Evolutionary conservation across 257 asterid species (phyloP).

Genomic region (Petunia axillaris): DNA sequence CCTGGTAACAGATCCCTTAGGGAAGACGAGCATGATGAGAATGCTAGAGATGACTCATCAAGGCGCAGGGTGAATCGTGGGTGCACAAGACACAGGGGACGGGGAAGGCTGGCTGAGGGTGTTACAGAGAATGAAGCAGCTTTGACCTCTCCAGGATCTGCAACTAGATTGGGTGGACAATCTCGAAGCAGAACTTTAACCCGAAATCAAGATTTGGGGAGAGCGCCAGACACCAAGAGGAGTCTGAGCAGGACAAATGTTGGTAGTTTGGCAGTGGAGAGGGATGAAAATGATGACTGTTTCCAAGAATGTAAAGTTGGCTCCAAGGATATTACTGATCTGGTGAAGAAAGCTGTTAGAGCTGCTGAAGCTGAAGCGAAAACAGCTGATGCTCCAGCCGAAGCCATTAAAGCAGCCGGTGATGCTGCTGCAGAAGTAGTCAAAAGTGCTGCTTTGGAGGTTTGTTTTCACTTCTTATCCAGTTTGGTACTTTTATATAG

Average conservation of each 20-base stretch:
- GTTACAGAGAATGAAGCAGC: constrained; percentile 64
- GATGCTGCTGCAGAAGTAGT: constrained; percentile 99
- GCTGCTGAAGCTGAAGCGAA: constrained; percentile 99
- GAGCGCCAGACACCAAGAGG: constrained; percentile 59
- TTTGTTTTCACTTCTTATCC: constrained; percentile 38
- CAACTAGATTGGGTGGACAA: constrained; percentile 66
- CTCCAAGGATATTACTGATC: constrained; percentile 67
- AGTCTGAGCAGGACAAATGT: constrained; percentile 38
- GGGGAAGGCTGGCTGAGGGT: constrained; percentile 70
- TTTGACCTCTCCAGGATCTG: constrained; percentile 73
- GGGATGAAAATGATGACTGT: constrained; percentile 90
- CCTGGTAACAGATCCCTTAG: constrained; percentile 56
- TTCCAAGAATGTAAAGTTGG: constrained; percentile 85
- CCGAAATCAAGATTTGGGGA: constrained; percentile 57
- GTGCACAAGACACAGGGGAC: constrained; percentile 59
- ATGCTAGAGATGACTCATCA: constrained; percentile 64
- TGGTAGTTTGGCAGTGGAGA: constrained; percentile 53
- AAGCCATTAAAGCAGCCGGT: constrained; percentile 89
- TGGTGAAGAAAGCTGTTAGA: constrained; percentile 84
- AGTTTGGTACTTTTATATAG: constrained; percentile 15
- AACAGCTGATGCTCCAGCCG: constrained; percentile 86
- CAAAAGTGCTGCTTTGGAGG: constrained; percentile 94
- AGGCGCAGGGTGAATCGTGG: constrained; percentile 72
- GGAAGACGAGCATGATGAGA: constrained; percentile 84
- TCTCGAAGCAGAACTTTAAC: constrained; percentile 56